Evolutionary conservation across 305 asterid species (phyloP).

Genomic region (Ajuga reptans): DNA sequence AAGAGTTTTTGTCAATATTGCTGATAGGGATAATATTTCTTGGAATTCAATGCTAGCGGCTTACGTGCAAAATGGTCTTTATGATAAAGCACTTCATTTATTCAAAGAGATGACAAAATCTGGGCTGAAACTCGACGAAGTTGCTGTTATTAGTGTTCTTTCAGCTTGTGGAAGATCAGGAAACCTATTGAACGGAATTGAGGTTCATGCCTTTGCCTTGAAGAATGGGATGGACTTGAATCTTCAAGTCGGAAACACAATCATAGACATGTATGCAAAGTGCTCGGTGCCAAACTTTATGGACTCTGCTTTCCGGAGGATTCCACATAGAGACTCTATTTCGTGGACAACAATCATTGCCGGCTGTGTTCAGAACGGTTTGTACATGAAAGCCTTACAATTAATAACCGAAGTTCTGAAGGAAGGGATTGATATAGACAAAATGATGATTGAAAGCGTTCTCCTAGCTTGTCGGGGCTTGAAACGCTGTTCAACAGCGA

Average conservation of each 20-base stretch:
- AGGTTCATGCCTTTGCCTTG: conserved; percentile 63
- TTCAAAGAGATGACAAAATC: conserved; percentile 37
- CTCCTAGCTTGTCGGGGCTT: conserved; percentile 62
- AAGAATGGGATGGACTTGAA: conserved; percentile 50
- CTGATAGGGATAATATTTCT: conserved; percentile 52
- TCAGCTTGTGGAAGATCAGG: conserved; percentile 60
- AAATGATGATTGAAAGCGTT: conserved; percentile 55
- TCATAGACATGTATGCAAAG: conserved; percentile 81
- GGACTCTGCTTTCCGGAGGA: conserved; percentile 46
- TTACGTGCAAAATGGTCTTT: conserved; percentile 51
- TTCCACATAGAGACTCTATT: conserved; percentile 45
- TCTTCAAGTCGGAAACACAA: conserved; percentile 64
- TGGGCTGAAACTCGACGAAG: conserved; percentile 45
- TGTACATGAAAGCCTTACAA: conserved; percentile 42
- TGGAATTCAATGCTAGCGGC: conserved; percentile 79
- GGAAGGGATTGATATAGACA: conserved; percentile 42
- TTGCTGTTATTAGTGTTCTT: conserved; percentile 50
- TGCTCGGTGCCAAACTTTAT: conserved; percentile 55
- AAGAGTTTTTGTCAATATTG: conserved; percentile 35
- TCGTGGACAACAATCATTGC: conserved; percentile 73
- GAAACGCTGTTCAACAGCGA: conserved; percentile 39
- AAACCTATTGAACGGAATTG: conserved; percentile 52
- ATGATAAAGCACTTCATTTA: conserved; percentile 35
- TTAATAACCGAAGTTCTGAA: conserved; percentile 29
- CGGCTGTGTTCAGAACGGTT: conserved; percentile 54